Evolutionary conservation across 441 rosid genomes (phyloP), one percentile per base, ranked within the genome.

Genomic region (Adansonia madagascariensis): DNA sequence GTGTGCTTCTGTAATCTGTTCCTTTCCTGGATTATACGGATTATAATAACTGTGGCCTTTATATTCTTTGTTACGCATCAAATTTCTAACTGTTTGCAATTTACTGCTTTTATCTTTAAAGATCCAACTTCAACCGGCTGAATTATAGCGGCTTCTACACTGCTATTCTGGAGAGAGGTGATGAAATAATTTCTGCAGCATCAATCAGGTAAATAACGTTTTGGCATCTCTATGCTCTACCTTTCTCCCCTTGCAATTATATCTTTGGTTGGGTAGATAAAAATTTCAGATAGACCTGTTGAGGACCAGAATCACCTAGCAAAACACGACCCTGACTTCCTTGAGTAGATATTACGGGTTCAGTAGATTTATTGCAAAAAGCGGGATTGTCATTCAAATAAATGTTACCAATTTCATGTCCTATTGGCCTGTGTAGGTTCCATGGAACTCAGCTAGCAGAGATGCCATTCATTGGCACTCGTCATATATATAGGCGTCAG

Each of bases 381-480:
- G 31, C 1, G 31, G 31, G 35, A 31, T 31, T 31, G 4, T 31
- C 35, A 31, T 31, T 31, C 3, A 31, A 31, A 31, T 65, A 73
- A 72, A 68, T 17, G 72, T 4, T 67, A 52, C 68, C 74, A 80
- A 78, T 70, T 41, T 65, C 9, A 56, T 63, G 71, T 15, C 55
- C 8, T 59, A 14, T 72, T 77, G 60, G 20, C 12, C 14, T 65
- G 17, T 43, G 50, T 84, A 96, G 99, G 89, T 90, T 96, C 77
- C 99, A 92, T 77, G 98, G 98, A 67, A 85, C 92, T 61, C 85
- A 73, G 78, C 78, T 94, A 79, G 97, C 96, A 64, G 99, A 96
- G 89, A 94, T 96, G 99, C 98, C 99, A 56, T 94, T 91, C 80
- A 96, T 96, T 82, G 99, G 99, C 77, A 96, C 99, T 22, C 97